phyloP scores from a whole-genome alignment of 2,329 filamentous ascomycete genomes.

The Paraphaeosphaeria sporulosa region DNA sequence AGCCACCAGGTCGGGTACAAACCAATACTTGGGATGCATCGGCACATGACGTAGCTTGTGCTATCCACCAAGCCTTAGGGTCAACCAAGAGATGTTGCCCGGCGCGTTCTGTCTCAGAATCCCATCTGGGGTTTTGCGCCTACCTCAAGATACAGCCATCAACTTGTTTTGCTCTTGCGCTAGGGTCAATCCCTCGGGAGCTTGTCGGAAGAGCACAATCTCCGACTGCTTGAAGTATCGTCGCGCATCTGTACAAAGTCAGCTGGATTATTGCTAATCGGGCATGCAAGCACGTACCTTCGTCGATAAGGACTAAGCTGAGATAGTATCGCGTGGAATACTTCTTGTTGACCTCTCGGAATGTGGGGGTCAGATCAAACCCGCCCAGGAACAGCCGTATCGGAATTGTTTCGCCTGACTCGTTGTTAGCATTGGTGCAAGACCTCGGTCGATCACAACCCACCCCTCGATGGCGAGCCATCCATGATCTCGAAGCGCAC shows the following conservation, averaged over 20 bases:
- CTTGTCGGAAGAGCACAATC: constrained; percentile 92
- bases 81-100: constrained; percentile 10
- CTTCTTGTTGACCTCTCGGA: constrained; percentile 99
- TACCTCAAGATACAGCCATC: constrained; percentile 46
- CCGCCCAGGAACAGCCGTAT: constrained; percentile 96
- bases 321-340: constrained; percentile 98
- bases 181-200: constrained; percentile 58
- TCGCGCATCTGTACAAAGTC: constrained; percentile 74
- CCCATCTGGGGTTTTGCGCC: background rate
- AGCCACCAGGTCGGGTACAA: background rate
- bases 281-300: constrained; percentile 65
- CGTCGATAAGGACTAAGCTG: constrained; percentile 92
- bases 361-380: constrained; percentile 96
- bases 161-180: constrained; percentile 57
- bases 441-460: constrained; percentile 35
- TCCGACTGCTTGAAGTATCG: constrained; percentile 99
- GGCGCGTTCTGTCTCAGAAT: constrained; percentile 13
- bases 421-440: constrained; percentile 26
- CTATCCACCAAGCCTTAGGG: background rate
- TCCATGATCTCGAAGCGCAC: constrained; percentile 99
- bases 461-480: constrained; percentile 93
- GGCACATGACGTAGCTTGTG: background rate
- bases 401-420: constrained; percentile 82
- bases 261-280: constrained; percentile 25
- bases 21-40: constrained; percentile 3